Evolutionary conservation across 2,329 filamentous ascomycete species (phyloP).

Genomic region (Colletotrichum godetiae): DNA sequence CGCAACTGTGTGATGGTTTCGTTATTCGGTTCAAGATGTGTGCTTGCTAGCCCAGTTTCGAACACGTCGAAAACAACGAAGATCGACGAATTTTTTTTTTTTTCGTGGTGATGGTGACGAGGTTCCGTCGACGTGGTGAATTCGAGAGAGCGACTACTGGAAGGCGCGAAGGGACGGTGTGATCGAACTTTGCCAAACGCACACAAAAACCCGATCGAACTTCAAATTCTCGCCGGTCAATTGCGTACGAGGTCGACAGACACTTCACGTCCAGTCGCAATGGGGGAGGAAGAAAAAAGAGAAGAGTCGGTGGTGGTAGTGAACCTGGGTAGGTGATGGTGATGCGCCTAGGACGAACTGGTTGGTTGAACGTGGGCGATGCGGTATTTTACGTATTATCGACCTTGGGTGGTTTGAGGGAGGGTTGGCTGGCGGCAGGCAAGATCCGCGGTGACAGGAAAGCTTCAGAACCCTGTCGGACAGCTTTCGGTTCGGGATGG

Average conservation of each 20-base stretch:
- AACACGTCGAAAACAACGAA: neutral
- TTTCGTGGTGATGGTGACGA: neutral
- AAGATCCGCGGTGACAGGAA: neutral
- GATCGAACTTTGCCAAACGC: neutral
- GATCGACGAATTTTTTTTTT: neutral
- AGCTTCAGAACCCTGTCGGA: conserved; percentile 25
- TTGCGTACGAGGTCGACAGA: neutral
- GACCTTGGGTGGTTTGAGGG: neutral
- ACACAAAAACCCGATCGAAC: neutral
- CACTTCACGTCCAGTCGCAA: neutral
- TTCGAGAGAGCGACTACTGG: neutral
- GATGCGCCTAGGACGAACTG: neutral
- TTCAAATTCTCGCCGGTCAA: neutral
- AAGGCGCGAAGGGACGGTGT: neutral
- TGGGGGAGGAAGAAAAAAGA: neutral
- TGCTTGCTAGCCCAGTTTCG: neutral
- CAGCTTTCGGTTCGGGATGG: conserved; percentile 12
- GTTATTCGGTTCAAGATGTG: neutral
- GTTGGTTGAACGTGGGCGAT: neutral
- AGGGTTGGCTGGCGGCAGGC: neutral
- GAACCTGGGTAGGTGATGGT: neutral
- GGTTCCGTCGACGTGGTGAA: neutral
- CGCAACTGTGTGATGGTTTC: neutral
- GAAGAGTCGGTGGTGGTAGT: neutral
- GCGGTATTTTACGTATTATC: conserved; percentile 16